A percentile compares a stretch with the other conserved stretches of the same genome.
Evolutionary conservation across 768 basidiomycete species (phyloP).

Genomic region (Obba rivulosa): DNA sequence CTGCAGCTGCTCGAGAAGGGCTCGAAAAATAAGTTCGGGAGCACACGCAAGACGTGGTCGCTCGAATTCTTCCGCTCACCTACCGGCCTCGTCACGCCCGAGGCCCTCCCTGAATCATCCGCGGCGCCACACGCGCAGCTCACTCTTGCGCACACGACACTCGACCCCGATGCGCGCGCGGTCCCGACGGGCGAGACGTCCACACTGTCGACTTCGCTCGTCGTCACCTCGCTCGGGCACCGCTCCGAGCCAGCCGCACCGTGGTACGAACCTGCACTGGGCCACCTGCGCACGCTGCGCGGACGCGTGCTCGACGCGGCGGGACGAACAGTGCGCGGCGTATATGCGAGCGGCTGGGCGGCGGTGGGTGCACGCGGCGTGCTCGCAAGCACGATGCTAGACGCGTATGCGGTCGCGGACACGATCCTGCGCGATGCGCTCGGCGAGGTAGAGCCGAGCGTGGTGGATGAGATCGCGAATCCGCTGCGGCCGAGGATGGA

Average conservation of each 20-base stretch:
- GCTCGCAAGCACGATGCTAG: slow-evolving; percentile 87
- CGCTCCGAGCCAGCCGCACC: slow-evolving; percentile 53
- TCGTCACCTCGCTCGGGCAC: slow-evolving; percentile 88
- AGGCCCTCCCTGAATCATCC: slow-evolving; percentile 3
- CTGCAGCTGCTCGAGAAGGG: slow-evolving; percentile 65
- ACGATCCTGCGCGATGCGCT: slow-evolving; percentile 59
- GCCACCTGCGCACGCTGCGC: slow-evolving; percentile 49
- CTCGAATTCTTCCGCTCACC: slow-evolving; percentile 81
- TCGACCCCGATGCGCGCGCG: slow-evolving; percentile 46
- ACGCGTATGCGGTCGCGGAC: slow-evolving; percentile 79
- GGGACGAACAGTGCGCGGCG: slow-evolving; percentile 38
- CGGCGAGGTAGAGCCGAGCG: slow-evolving; percentile 6
- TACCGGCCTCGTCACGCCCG: slow-evolving; percentile 33
- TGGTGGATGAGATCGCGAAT: slow-evolving; percentile 8
- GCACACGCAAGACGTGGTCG: slow-evolving; percentile 66
- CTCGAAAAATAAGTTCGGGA: slow-evolving; percentile 44
- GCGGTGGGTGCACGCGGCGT: slow-evolving; percentile 89
- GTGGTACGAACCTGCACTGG: slow-evolving; percentile 54
- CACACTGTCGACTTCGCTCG: slow-evolving; percentile 59
- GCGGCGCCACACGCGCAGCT: slow-evolving; percentile 29
- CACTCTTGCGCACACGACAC: slow-evolving; percentile 54
- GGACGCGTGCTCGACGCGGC: slow-evolving; percentile 43
- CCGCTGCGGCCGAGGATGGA: neutral
- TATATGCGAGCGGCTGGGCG: slow-evolving; percentile 96
- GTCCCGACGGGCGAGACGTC: slow-evolving; percentile 53